A percentile compares a stretch with the other conserved stretches of the same genome.
These are phyloP conservation scores for Pisolithus albus DNA, from an alignment of 768 basidiomycete genomes.

Conservation along the genomic window DNA sequence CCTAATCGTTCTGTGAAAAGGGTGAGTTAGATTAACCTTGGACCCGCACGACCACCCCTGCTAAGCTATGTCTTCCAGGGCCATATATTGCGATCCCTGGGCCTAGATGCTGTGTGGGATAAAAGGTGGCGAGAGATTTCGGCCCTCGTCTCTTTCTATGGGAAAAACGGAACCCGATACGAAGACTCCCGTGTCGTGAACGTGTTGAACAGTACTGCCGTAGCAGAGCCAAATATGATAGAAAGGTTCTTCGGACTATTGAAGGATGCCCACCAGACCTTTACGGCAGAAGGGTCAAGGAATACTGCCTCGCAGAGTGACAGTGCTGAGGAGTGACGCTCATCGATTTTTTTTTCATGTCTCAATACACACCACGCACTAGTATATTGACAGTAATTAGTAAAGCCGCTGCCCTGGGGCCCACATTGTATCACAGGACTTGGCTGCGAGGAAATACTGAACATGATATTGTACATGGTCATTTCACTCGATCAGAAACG, in stretches of 20 bases:
- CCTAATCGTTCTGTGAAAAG: constrained; percentile 35
- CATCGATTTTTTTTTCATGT: background rate
- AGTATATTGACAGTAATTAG: too few relatives aligned
- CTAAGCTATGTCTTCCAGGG: constrained; percentile 12
- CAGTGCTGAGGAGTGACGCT: background rate
- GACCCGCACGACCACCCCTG: background rate
- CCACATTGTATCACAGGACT: too few relatives aligned
- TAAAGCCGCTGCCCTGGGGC: too few relatives aligned
- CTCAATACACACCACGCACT: too few relatives aligned
- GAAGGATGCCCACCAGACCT: constrained; percentile 41
- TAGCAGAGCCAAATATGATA: constrained; percentile 40
- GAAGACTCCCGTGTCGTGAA: constrained; percentile 44
- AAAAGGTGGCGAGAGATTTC: constrained; percentile 46
- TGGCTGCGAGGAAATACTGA: too few relatives aligned
- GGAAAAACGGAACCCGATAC: constrained; percentile 42
- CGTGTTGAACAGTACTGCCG: constrained; percentile 42
- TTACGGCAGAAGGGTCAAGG: constrained; percentile 18
- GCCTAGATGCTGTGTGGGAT: constrained; percentile 36
- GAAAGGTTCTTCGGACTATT: constrained; percentile 44
- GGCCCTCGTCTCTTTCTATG: constrained; percentile 47
- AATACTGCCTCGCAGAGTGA: background rate
- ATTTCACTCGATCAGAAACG: too few relatives aligned
- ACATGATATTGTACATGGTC: too few relatives aligned
- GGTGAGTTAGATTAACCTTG: constrained; percentile 27
- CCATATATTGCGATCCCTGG: constrained; percentile 50